These are phyloP conservation scores for Danielozyma ontarioensis DNA, from an alignment of 805 yeast species.

Conservation along the genomic window DNA sequence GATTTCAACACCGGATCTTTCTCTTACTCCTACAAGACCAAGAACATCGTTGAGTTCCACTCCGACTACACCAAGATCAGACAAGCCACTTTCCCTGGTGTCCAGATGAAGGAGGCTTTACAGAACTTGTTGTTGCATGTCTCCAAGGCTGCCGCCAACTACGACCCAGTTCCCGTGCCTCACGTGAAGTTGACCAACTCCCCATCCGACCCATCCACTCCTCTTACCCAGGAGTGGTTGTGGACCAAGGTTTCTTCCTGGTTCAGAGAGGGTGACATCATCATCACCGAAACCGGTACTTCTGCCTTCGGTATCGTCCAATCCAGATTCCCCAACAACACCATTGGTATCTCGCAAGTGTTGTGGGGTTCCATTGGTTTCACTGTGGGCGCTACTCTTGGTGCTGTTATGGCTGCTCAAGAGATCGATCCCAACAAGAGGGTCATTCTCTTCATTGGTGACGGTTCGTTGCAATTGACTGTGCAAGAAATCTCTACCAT, in stretches of 20 bases:
- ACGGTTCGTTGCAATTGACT: conserved; percentile 71
- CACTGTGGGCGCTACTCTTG: conserved; percentile 62
- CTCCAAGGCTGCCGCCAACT: conserved; percentile 7
- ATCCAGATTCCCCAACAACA: conserved; percentile 57
- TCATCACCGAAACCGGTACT: conserved; percentile 71
- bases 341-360: conserved; percentile 67
- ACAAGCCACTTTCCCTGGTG: conserved; percentile 26
- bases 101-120: conserved; percentile 26
- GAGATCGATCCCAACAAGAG: conserved; percentile 58
- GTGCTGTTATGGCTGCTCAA: conserved; percentile 65
- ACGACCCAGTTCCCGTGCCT: conserved; percentile 14
- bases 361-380: conserved; percentile 75
- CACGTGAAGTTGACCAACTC: conserved; percentile 7
- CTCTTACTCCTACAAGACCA: conserved; percentile 27
- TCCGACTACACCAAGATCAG: conserved; percentile 27
- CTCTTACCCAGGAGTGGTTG: conserved; percentile 57
- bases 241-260: conserved; percentile 63
- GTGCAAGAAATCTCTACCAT: conserved; percentile 70
- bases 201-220: conserved; percentile 8
- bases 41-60: conserved; percentile 28
- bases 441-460: conserved; percentile 67
- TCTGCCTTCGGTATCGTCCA: conserved; percentile 69
- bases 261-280: conserved; percentile 62
- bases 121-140: conserved; percentile 13
- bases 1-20: conserved; percentile 29